Conservation (phyloP, 2,329 filamentous ascomycete genomes). For the Chaetomium olivaceum region DNA sequence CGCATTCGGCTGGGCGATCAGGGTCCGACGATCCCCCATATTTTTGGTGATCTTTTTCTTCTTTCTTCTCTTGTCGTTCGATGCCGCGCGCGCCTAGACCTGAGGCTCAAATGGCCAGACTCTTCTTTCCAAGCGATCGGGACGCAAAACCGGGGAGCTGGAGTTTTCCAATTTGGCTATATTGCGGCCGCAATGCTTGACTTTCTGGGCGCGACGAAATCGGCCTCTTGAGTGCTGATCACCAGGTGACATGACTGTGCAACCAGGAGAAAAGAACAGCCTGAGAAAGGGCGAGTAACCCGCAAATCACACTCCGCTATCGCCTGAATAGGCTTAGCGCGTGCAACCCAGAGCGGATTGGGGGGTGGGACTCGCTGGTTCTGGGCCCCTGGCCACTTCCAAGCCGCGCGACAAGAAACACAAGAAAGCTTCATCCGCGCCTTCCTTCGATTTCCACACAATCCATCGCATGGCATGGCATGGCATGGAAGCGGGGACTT, state of each 20-base stretch:
- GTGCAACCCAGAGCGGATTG: not conserved
- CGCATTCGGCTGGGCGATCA: not conserved
- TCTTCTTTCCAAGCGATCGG: conserved; percentile 13
- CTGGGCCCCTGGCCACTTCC: not conserved
- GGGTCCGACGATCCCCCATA: not conserved
- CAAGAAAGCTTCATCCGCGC: not conserved
- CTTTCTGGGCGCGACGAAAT: not conserved
- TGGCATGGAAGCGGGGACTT: not conserved
- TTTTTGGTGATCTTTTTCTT: not conserved
- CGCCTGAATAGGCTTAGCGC: conserved; percentile 4
- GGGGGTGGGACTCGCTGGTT: not conserved
- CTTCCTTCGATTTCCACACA: not conserved
- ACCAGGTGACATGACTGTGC: not conserved
- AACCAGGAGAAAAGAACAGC: not conserved
- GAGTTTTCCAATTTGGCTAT: conserved; percentile 28
- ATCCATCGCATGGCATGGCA: not conserved
- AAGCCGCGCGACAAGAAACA: not conserved
- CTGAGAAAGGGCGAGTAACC: not conserved
- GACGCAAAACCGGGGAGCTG: conserved; percentile 26
- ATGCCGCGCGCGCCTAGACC: not conserved
- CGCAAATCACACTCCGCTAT: conserved; percentile 16
- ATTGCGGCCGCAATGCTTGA: conserved; percentile 27
- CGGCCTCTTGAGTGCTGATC: not conserved
- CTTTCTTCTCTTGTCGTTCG: not conserved
- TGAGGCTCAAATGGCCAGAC: conserved; percentile 11